Conservation (phyloP, 148 eudicot species). For the Mesembryanthemum crystallinum region DNA sequence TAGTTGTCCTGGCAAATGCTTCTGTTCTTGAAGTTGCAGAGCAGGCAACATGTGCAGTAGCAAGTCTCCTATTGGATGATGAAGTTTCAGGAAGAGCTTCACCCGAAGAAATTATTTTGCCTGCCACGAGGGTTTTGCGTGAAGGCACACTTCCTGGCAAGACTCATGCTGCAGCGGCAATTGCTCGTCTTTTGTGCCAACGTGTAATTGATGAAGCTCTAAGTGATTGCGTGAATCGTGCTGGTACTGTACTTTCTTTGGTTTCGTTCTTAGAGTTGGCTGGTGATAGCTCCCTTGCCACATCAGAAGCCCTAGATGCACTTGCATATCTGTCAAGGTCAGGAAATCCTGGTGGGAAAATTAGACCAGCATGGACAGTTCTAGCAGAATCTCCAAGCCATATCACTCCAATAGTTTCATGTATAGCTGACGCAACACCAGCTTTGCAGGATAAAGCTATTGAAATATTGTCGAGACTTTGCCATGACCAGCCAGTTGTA, state of each 20-base stretch:
- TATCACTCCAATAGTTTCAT: slow-evolving; percentile 70
- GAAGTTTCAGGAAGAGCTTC: slow-evolving; percentile 62
- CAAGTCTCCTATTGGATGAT: slow-evolving; percentile 74
- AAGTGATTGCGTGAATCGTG: slow-evolving; percentile 69
- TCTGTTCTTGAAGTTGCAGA: slow-evolving; percentile 78
- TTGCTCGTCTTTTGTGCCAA: slow-evolving; percentile 70
- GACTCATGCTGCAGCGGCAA: slow-evolving; percentile 91
- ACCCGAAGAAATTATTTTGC: slow-evolving; percentile 77
- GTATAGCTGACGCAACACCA: slow-evolving; percentile 62
- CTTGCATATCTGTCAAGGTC: slow-evolving; percentile 71
- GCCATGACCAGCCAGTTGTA: slow-evolving; percentile 55
- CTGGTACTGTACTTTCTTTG: slow-evolving; percentile 80
- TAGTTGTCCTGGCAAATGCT: slow-evolving; percentile 68
- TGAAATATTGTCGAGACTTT: slow-evolving; percentile 77
- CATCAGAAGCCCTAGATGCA: slow-evolving; percentile 86
- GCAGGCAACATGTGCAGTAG: slow-evolving; percentile 87
- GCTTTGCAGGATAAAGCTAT: slow-evolving; percentile 84
- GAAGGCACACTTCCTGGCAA: slow-evolving; percentile 74
- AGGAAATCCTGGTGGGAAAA: slow-evolving; percentile 47
- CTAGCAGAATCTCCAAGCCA: slow-evolving; percentile 68
- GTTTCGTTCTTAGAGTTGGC: slow-evolving; percentile 71
- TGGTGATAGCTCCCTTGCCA: slow-evolving; percentile 50
- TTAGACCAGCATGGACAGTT: slow-evolving; percentile 75
- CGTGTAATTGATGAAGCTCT: slow-evolving; percentile 59
- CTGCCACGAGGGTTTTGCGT: slow-evolving; percentile 81